phyloP scores from a whole-genome alignment of 495 filamentous ascomycete species.

The Lichenothelia convexa region DNA sequence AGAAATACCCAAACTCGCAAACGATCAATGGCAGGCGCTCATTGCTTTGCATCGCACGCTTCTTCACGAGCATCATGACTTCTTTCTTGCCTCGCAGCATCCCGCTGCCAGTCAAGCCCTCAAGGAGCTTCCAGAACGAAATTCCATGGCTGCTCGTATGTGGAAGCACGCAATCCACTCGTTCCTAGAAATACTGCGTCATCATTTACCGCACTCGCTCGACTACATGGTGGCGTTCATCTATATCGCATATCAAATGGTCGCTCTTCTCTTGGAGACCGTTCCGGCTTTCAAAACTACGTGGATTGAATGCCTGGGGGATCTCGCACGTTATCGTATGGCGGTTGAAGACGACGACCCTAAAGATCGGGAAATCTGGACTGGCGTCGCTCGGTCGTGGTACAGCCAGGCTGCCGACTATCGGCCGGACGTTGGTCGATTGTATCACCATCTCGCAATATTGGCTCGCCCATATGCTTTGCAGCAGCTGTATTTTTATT shows the following conservation, averaged over 20 bases:
- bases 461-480: slow-evolving; percentile 55
- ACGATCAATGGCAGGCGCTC: slow-evolving; percentile 53
- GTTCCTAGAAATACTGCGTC: slow-evolving; percentile 54
- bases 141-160: slow-evolving; percentile 68
- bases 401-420: slow-evolving; percentile 62
- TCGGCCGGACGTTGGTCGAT: slow-evolving; percentile 47
- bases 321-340: slow-evolving; percentile 58
- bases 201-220: slow-evolving; percentile 46
- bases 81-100: slow-evolving; percentile 63
- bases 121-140: slow-evolving; percentile 41
- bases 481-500: slow-evolving; percentile 61
- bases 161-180: slow-evolving; percentile 72
- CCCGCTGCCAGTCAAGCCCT: slow-evolving; percentile 44
- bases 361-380: slow-evolving; percentile 61
- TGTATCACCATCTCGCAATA: slow-evolving; percentile 77
- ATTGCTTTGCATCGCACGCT: slow-evolving; percentile 55
- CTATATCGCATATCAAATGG: slow-evolving; percentile 64
- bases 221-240: slow-evolving; percentile 75
- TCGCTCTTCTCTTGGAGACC: slow-evolving; percentile 60
- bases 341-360: slow-evolving; percentile 58
- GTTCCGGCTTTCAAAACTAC: slow-evolving; percentile 61
- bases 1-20: slow-evolving; percentile 28
- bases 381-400: slow-evolving; percentile 58
- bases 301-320: slow-evolving; percentile 82
- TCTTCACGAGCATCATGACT: slow-evolving; percentile 65